phyloP scores from a whole-genome alignment of 192 early-diverging fungal genomes.

The Allomyces macrogynus region DNA sequence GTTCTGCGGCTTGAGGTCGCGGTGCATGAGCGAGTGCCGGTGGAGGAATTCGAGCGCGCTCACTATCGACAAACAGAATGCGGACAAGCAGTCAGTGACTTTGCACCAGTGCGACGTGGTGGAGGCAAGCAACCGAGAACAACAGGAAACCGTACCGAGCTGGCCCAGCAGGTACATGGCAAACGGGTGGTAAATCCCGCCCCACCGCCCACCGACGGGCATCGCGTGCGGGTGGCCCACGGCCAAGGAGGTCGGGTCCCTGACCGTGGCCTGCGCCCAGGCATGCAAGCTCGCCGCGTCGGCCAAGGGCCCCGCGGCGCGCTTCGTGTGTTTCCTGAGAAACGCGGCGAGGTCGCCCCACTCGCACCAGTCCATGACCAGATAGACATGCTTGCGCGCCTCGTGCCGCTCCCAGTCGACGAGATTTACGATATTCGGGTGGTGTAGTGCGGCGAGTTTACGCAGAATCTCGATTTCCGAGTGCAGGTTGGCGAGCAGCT shows the following conservation, averaged over 20 bases:
- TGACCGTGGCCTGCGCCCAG: not conserved
- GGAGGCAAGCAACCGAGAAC: constrained; percentile 1
- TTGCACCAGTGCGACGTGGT: no score
- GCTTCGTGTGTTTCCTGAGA: constrained; percentile 47
- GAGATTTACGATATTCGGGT: constrained; percentile 72
- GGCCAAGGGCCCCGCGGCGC: constrained; percentile 3
- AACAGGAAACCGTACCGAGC: constrained; percentile 27
- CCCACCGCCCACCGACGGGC: constrained; percentile 26
- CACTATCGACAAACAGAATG: constrained; percentile 15
- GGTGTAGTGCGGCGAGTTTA: constrained; percentile 32
- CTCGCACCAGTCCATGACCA: constrained; percentile 96
- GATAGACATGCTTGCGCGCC: constrained; percentile 78
- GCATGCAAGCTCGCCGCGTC: not conserved
- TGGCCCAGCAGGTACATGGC: constrained; percentile 72
- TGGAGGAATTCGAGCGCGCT: constrained; percentile 75
- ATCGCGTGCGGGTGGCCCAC: constrained; percentile 7
- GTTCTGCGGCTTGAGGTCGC: constrained; percentile 89
- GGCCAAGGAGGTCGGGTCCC: constrained; percentile 12
- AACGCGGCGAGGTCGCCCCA: constrained; percentile 80
- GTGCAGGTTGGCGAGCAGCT: constrained; percentile 81
- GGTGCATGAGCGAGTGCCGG: constrained; percentile 71
- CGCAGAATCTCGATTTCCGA: constrained; percentile 88
- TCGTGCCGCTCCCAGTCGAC: constrained; percentile 68
- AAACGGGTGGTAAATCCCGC: constrained; percentile 60
- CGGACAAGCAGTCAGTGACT: constrained; percentile 1